Base-by-base conservation (phyloP, 176 grass and related monocot species). In the Paspalum vaginatum region DNA sequence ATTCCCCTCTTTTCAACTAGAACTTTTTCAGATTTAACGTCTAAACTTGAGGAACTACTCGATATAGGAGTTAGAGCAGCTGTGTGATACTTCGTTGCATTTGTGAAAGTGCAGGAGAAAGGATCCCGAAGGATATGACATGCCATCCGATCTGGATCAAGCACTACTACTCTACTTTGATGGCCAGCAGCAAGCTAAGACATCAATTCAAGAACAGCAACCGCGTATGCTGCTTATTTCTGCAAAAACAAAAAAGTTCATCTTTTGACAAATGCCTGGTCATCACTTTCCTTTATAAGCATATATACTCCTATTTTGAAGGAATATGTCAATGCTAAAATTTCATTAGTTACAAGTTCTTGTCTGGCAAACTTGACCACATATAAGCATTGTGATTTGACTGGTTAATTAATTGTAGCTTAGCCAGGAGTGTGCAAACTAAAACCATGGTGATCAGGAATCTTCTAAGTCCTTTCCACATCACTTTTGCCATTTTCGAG, bases 121-220 rank as follows among this genome's bases (percentile, higher is more conserved):
- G 42, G 86, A 92, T 50, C 44, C 61, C 10, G 83, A 78, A 41
- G 75, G 74, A 58, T 92, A 86, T 83, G 90, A 84, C 79, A 77
- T 92, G 64, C 75, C 83, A 66, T 79, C 84, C 20, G 90, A 92
- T 47, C 27, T 89, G 86, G 90, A 92, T 77, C 86, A 80, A 72
- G 83, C 86, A 43, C 72, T 92, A 70, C 84, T 88, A 40, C 76
- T 89, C 59, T 92, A 92, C 67, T 79, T 89, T 55, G 86, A 89
- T 80, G 79, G 79, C 8, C 90, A 92, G 24, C 90, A 92, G 24
- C 83, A 92, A 76, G 79, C 85, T 50, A 80, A 82, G 77, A 49
- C 74, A 79, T 77, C 83, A 80, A 61, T 51, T 65, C 90, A 86
- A 76, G 86, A 89, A 65, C 81, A 91, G 52, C 56, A 89, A 65